These are phyloP conservation scores for Colletotrichum sp. DNA, from an alignment of 2,329 filamentous ascomycete genomes.

Conservation along the genomic window DNA sequence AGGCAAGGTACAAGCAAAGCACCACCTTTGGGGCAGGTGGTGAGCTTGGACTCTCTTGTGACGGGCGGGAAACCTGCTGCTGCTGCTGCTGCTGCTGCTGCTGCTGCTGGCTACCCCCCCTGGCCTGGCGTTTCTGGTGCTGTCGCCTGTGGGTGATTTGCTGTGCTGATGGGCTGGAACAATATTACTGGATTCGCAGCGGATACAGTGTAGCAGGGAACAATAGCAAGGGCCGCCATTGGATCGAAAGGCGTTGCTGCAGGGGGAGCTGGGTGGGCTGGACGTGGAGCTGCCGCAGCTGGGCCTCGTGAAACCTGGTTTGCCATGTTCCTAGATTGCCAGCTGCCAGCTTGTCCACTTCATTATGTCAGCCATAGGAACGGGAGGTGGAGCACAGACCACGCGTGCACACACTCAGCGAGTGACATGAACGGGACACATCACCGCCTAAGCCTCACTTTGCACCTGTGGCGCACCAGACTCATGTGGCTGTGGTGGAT, in stretches of 20 bases:
- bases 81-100: no score
- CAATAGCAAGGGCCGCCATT: neutral
- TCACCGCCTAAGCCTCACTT: neutral
- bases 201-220: neutral
- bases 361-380: neutral
- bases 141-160: neutral
- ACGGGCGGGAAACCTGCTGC: neutral
- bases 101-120: neutral
- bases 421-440: neutral
- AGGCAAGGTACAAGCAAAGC: neutral
- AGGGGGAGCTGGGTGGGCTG: neutral
- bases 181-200: slow-evolving; percentile 3
- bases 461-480: neutral
- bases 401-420: neutral
- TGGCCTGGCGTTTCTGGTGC: neutral
- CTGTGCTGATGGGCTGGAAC: slow-evolving; percentile 1
- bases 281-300: neutral
- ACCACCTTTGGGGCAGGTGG: slow-evolving; percentile 7
- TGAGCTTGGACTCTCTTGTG: slow-evolving; percentile 13
- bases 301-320: neutral
- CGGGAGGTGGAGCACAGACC: neutral
- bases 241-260: neutral
- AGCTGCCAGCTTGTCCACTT: neutral
- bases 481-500: neutral
- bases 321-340: neutral